Evolutionary conservation across 1,139 yeast genomes (phyloP).

Genomic region (Candida labiduridarum): DNA sequence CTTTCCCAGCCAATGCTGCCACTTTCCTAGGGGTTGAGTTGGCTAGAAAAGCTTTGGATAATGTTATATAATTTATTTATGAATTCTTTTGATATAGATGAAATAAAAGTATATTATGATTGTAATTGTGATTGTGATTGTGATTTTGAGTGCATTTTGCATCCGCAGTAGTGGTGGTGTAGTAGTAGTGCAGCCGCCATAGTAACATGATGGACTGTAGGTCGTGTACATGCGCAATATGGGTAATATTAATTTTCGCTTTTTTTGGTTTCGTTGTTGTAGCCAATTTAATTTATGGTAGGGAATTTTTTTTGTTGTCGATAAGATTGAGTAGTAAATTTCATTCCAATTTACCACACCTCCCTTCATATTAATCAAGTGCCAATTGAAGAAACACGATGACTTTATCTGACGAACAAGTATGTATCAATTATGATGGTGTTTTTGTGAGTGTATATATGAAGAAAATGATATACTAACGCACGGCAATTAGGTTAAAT

Average conservation of each 20-base stretch:
- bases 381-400: conserved; percentile 20
- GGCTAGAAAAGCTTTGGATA: conserved; percentile 69
- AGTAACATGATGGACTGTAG: neutral
- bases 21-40: conserved; percentile 95
- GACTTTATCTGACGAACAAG: conserved; percentile 53
- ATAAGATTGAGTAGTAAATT: conserved; percentile 7
- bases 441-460: too few relatives aligned
- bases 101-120: neutral
- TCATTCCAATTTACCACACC: neutral
- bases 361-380: neutral
- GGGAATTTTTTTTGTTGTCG: conserved; percentile 8
- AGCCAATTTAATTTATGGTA: neutral
- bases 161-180: neutral
- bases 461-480: conserved; percentile 10
- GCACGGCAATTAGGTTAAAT: conserved; percentile 63
- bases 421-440: conserved; percentile 25
- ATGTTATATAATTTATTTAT: conserved; percentile 22
- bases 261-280: neutral
- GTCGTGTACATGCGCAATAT: conserved; percentile 3
- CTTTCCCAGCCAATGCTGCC: conserved; percentile 98
- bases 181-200: neutral
- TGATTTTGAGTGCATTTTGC: neutral
- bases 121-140: neutral
- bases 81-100: neutral
- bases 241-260: neutral